These are phyloP conservation scores for Saccharomycopsis capsularis DNA, from an alignment of 805 yeast genomes.

Conservation along the genomic window DNA sequence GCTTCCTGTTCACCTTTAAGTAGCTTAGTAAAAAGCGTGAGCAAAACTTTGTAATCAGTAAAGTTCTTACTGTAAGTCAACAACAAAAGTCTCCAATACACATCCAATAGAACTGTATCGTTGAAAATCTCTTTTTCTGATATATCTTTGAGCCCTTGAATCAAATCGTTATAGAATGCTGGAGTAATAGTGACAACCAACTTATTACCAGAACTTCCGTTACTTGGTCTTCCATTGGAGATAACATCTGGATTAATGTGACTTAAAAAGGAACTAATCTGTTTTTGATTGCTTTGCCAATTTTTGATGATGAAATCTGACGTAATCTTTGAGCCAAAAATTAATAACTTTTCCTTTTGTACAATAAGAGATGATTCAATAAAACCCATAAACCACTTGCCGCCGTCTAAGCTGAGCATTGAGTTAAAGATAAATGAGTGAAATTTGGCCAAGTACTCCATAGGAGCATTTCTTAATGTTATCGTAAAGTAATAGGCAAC, in stretches of 20 bases:
- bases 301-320: conserved; percentile 41
- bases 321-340: conserved; percentile 38
- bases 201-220: conserved; percentile 4
- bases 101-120: conserved; percentile 28
- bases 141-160: conserved; percentile 12
- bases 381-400: conserved; percentile 38
- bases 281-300: conserved; percentile 33
- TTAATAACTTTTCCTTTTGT: conserved; percentile 37
- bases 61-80: conserved; percentile 33
- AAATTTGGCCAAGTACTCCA: conserved; percentile 10
- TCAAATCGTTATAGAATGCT: conserved; percentile 13
- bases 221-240: neutral
- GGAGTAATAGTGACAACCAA: conserved; percentile 22
- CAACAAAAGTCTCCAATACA: conserved; percentile 47
- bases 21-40: conserved; percentile 24
- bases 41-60: conserved; percentile 24
- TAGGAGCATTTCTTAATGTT: conserved; percentile 45
- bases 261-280: conserved; percentile 38
- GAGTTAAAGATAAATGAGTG: conserved; percentile 35
- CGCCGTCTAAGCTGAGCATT: conserved; percentile 39
- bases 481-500: conserved; percentile 37
- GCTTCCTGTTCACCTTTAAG: conserved; percentile 12
- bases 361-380: conserved; percentile 39
- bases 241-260: conserved; percentile 29
- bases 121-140: neutral